Percentiles rank a stretch among this genome's conserved stretches.
Evolutionary conservation across 2,329 filamentous ascomycete genomes (phyloP).

Genomic region (Clarireedia hainanense): DNA sequence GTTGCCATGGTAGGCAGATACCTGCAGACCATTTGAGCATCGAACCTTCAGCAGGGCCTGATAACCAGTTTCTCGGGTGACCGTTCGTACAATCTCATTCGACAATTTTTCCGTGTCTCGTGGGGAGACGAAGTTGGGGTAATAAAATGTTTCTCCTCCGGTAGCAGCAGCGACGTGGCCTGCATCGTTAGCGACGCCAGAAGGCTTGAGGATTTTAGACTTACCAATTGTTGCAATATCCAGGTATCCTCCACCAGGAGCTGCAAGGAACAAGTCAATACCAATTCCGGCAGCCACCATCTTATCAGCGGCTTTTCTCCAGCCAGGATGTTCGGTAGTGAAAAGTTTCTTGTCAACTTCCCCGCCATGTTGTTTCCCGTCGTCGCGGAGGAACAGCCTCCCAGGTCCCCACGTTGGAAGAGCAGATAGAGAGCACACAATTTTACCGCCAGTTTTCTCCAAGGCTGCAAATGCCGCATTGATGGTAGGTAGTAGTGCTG

Average conservation of each 20-base stretch:
- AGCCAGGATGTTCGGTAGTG: constrained; percentile 80
- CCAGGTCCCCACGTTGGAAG: constrained; percentile 90
- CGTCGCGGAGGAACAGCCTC: constrained; percentile 75
- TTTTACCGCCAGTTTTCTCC: constrained; percentile 81
- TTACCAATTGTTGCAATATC: constrained; percentile 85
- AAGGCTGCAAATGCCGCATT: constrained; percentile 80
- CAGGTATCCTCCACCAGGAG: constrained; percentile 82
- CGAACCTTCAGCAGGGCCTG: constrained; percentile 97
- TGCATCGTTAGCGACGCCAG: constrained; percentile 26
- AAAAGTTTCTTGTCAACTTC: constrained; percentile 91
- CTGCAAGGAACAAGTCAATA: constrained; percentile 88
- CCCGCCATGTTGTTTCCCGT: constrained; percentile 75
- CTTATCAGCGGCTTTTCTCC: constrained; percentile 78
- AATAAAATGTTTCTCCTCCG: constrained; percentile 95
- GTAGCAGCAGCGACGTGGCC: constrained; percentile 80
- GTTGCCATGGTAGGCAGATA: constrained; percentile 90
- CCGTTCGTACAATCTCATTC: constrained; percentile 76
- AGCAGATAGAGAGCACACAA: constrained; percentile 79
- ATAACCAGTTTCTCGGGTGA: constrained; percentile 86
- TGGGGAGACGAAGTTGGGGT: constrained; percentile 87
- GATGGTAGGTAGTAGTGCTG: constrained; percentile 75
- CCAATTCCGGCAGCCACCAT: constrained; percentile 84
- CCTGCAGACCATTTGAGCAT: constrained; percentile 92
- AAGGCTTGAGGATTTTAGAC: constrained; percentile 21
- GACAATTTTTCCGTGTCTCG: constrained; percentile 79